Evolutionary conservation across 352 stramenopile species (phyloP).

Genomic region (Phytophthora multivora): DNA sequence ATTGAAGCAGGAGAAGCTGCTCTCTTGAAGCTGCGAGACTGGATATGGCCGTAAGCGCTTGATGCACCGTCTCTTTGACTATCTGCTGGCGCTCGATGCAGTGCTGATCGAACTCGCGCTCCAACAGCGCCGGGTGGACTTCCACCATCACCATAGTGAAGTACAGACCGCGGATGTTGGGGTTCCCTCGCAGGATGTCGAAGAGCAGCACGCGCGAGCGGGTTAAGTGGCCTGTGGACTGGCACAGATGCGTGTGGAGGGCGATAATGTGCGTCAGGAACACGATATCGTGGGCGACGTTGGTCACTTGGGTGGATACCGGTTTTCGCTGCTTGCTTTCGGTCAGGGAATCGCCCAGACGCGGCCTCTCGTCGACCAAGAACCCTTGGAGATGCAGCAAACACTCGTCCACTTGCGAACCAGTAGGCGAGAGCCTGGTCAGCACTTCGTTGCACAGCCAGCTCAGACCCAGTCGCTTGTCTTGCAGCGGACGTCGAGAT

Average conservation of each 20-base stretch:
- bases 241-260: conserved; percentile 45
- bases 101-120: conserved; percentile 38
- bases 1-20: conserved; percentile 40
- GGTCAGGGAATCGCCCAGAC: conserved; percentile 18
- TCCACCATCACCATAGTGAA: conserved; percentile 45
- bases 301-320: conserved; percentile 2
- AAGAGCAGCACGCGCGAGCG: conserved; percentile 49
- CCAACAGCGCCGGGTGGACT: conserved; percentile 36
- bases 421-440: conserved; percentile 6
- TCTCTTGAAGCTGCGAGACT: conserved; percentile 27
- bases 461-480: conserved; percentile 23
- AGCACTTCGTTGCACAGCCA: conserved; percentile 38
- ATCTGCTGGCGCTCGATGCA: conserved; percentile 25
- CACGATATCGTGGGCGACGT: conserved; percentile 40
- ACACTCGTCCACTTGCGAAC: conserved; percentile 31
- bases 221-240: conserved; percentile 16
- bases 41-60: conserved; percentile 39
- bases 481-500: conserved; percentile 30
- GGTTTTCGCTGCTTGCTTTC: conserved; percentile 4
- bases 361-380: conserved; percentile 19
- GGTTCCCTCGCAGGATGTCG: conserved; percentile 44
- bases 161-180: conserved; percentile 50
- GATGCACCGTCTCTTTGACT: conserved; percentile 36
- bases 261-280: conserved; percentile 50
- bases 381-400: conserved; percentile 28